A percentile compares a stretch with the other conserved stretches of the same genome.
These are phyloP conservation scores for Coemansia sp. DNA, from an alignment of 192 early-diverging fungal genomes.

Conservation along the genomic window DNA sequence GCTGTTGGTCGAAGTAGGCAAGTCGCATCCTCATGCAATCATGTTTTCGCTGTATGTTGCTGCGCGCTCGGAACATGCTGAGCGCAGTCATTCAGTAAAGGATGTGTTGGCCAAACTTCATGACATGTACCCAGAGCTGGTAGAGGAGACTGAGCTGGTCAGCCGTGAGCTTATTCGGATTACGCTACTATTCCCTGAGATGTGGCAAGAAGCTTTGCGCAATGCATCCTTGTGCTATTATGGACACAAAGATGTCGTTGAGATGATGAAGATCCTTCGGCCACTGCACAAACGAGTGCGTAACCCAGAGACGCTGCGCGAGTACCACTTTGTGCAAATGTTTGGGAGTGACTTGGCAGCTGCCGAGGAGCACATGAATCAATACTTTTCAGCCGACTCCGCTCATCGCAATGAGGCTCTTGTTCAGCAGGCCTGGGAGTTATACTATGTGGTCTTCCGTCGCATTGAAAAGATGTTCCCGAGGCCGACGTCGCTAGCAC, in stretches of 20 bases:
- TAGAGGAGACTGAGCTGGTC: conserved; percentile 88
- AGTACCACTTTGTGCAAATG: conserved; percentile 9
- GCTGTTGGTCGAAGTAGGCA: conserved; percentile 89
- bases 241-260: conserved; percentile 65
- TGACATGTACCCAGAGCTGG: conserved; percentile 75
- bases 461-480: neutral
- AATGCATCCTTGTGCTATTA: too few species aligned
- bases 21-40: conserved; percentile 94
- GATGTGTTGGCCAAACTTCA: conserved; percentile 93
- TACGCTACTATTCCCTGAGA: conserved; percentile 93
- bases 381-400: neutral
- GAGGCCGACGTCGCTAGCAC: neutral
- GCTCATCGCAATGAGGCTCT: neutral
- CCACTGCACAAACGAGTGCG: conserved; percentile 74
- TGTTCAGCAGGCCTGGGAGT: too few species aligned
- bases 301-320: conserved; percentile 55
- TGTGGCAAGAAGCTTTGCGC: conserved; percentile 64
- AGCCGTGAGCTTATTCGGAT: conserved; percentile 97
- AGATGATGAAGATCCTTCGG: conserved; percentile 86
- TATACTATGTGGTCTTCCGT: too few species aligned
- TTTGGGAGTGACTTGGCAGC: conserved; percentile 61
- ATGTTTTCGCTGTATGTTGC: conserved; percentile 96
- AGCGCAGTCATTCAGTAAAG: conserved; percentile 69
- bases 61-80: conserved; percentile 80
- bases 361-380: neutral